Evolutionary conservation across 2,329 filamentous ascomycete species (phyloP).

Genomic region (Phaeomoniella chlamydospora): DNA sequence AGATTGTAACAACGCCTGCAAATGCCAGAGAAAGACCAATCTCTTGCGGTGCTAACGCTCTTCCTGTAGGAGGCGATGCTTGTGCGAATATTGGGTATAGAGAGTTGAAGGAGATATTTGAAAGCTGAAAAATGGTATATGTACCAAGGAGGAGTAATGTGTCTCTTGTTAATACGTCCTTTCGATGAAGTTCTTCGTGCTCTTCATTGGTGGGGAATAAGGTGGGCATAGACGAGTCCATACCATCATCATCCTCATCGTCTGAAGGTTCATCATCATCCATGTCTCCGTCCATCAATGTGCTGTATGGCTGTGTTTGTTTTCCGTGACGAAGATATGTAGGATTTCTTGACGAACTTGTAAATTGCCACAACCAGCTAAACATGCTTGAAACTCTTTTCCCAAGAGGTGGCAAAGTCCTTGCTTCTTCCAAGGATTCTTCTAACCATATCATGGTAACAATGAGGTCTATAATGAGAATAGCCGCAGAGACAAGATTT

Average conservation of each 20-base stretch:
- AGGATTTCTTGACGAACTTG: conserved; percentile 38
- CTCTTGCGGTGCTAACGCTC: conserved; percentile 58
- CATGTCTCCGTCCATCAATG: conserved; percentile 3
- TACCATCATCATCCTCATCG: conserved; percentile 28
- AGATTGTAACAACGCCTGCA: conserved; percentile 69
- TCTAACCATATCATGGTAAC: conserved; percentile 70
- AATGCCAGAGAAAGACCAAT: conserved; percentile 79
- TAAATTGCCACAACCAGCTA: conserved; percentile 56
- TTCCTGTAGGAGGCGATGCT: conserved; percentile 58
- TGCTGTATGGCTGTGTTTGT: conserved; percentile 2
- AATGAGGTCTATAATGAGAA: conserved; percentile 59
- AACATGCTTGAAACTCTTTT: conserved; percentile 47
- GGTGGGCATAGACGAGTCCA: conserved; percentile 20
- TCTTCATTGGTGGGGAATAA: conserved; percentile 22
- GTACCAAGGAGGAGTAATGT: conserved; percentile 70
- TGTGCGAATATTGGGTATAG: conserved; percentile 89
- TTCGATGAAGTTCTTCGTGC: conserved; percentile 32
- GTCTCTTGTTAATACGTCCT: conserved; percentile 60
- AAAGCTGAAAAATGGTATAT: conserved; percentile 85
- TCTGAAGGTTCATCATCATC: conserved; percentile 5
- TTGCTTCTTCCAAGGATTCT: conserved; percentile 63
- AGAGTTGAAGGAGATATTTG: conserved; percentile 90
- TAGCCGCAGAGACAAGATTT: conserved; percentile 61
- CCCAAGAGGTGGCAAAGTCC: conserved; percentile 44
- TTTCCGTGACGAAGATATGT: conserved; percentile 37